These are phyloP conservation scores for Ramularia endophylla DNA, from an alignment of 2,329 filamentous ascomycete species.

Conservation along the genomic window DNA sequence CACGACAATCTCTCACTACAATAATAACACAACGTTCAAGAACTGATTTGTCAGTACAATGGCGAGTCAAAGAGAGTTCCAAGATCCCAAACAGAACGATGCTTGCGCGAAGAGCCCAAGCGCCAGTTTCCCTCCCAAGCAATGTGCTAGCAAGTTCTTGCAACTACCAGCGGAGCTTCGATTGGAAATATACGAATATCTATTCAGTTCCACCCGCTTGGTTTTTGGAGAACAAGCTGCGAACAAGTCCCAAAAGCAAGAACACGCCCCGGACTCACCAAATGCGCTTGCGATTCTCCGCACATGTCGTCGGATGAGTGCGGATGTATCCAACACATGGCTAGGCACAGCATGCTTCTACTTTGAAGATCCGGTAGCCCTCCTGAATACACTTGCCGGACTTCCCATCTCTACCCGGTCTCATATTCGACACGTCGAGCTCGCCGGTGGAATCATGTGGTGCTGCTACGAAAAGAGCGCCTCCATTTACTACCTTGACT, in stretches of 20 bases:
- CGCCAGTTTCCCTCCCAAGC: no score
- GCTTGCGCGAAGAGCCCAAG: no score
- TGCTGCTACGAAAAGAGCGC: constrained; percentile 6
- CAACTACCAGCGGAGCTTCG: constrained; percentile 14
- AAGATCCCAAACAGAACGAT: no score
- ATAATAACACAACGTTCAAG: no score
- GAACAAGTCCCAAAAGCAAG: no score
- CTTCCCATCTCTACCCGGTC: not conserved
- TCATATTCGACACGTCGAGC: constrained; percentile 8
- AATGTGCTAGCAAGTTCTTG: constrained; percentile 6
- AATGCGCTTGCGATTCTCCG: constrained; percentile 9
- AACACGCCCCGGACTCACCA: no score
- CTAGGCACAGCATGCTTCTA: constrained; percentile 5
- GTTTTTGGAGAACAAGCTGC: constrained; percentile 9
- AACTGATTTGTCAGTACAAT: no score
- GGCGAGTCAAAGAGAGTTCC: no score
- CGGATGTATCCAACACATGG: constrained; percentile 6
- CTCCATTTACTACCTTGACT: constrained; percentile 5
- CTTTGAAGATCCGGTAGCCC: constrained; percentile 6
- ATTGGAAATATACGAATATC: constrained; percentile 9
- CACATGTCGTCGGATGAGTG: constrained; percentile 5
- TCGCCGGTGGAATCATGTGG: constrained; percentile 4
- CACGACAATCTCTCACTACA: no score
- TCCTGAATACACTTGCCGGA: constrained; percentile 7
- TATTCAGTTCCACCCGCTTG: constrained; percentile 12